Conservation (phyloP, 192 early-diverging fungal species). For the Linnemannia hyalina region DNA sequence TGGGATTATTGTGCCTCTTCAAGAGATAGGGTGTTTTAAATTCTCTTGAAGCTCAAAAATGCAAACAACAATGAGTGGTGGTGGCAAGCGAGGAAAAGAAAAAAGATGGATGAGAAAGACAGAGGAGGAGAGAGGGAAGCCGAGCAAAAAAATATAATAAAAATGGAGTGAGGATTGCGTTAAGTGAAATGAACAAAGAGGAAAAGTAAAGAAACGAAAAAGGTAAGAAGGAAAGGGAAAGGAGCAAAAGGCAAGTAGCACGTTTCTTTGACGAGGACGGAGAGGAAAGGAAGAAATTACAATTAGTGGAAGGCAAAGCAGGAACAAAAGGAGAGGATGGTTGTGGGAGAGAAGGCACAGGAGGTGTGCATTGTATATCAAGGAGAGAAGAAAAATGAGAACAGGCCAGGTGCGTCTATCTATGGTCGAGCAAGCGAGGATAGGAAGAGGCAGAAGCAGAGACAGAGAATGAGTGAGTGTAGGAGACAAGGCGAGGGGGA, state of each 20-base stretch:
- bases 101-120: background rate
- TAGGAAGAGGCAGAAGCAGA: background rate
- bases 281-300: conserved; percentile 3
- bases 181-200: background rate
- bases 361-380: conserved; percentile 9
- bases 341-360: background rate
- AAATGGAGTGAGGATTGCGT: background rate
- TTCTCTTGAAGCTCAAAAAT: background rate
- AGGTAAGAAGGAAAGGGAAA: conserved; percentile 10
- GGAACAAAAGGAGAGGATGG: conserved; percentile 2
- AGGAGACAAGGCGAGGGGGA: conserved; percentile 1
- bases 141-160: background rate
- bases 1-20: background rate
- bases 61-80: background rate
- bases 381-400: background rate
- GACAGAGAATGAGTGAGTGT: background rate
- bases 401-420: background rate
- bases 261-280: conserved; percentile 1
- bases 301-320: conserved; percentile 2
- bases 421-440: background rate
- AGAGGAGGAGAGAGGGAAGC: background rate
- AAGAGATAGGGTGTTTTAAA: background rate
- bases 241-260: background rate
- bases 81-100: background rate
- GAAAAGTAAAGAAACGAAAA: conserved; percentile 7